A percentile compares a stretch with the other conserved stretches of the same genome.
Evolutionary conservation across 2,329 filamentous ascomycete genomes (phyloP).

Genomic region (Venturia pyrina): DNA sequence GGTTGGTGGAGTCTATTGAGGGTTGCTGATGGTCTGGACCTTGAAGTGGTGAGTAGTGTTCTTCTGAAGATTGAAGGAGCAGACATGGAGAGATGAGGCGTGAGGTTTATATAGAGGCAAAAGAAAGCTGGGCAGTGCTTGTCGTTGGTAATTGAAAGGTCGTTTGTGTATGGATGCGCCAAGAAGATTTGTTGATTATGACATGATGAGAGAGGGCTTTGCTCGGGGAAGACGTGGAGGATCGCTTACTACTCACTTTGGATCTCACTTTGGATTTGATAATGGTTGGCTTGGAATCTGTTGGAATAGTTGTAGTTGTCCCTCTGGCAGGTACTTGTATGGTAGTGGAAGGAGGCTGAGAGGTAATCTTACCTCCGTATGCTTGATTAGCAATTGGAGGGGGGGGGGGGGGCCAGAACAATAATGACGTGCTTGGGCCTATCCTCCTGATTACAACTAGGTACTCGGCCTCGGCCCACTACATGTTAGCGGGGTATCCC

Average conservation of each 20-base stretch:
- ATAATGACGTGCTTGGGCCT: too few species aligned
- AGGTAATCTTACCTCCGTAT: too few species aligned
- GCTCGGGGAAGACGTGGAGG: background rate
- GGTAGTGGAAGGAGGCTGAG: too few species aligned
- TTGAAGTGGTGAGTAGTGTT: conserved; percentile 34
- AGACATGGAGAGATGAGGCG: conserved; percentile 23
- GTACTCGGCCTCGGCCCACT: too few species aligned
- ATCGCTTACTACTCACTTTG: background rate
- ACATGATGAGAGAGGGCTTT: background rate
- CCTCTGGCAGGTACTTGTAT: too few species aligned
- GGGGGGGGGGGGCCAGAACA: too few species aligned
- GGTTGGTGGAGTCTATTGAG: background rate
- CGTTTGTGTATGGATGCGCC: background rate
- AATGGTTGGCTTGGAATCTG: too few species aligned
- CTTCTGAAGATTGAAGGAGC: conserved; percentile 25
- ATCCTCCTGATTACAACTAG: too few species aligned
- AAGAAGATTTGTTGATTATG: background rate
- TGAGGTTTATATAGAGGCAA: background rate
- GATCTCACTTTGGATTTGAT: background rate
- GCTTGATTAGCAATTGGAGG: too few species aligned
- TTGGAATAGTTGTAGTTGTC: too few species aligned
- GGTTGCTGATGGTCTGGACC: conserved; percentile 13
- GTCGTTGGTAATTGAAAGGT: background rate
- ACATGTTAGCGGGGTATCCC: background rate
- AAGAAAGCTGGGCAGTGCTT: background rate